Evolutionary conservation across 2,329 filamentous ascomycete species (phyloP).

Genomic region (Nemania serpens): DNA sequence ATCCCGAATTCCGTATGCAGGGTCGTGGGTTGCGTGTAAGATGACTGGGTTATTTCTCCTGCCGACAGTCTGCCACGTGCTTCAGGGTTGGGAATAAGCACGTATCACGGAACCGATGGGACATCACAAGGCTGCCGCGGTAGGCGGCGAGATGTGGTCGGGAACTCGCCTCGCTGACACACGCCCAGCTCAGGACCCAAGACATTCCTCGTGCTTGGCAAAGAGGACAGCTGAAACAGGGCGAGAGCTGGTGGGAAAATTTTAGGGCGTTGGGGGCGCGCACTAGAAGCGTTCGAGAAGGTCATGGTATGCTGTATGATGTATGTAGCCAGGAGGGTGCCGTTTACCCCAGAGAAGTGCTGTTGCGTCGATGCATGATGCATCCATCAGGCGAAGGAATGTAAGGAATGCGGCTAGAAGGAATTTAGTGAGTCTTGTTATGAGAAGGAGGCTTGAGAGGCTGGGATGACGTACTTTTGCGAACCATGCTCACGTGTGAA

Average conservation of each 20-base stretch:
- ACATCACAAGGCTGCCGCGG: constrained; percentile 1
- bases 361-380: constrained; percentile 12
- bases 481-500: constrained; percentile 1
- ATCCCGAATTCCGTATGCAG: not conserved
- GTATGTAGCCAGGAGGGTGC: not conserved
- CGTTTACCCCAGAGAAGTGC: constrained; percentile 19
- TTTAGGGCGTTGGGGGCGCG: not conserved
- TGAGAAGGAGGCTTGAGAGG: not conserved
- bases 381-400: constrained; percentile 1
- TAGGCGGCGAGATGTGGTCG: not conserved
- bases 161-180: not conserved
- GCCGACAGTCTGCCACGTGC: constrained; percentile 2
- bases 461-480: constrained; percentile 14
- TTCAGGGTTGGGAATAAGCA: constrained; percentile 2
- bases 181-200: constrained; percentile 1
- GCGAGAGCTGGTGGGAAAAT: not conserved
- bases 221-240: constrained; percentile 10
- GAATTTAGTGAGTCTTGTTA: not conserved
- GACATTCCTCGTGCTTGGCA: not conserved
- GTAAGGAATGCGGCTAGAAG: not conserved
- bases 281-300: constrained; percentile 29
- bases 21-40: not conserved
- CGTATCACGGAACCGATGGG: not conserved
- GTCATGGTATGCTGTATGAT: constrained; percentile 1
- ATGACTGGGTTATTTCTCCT: not conserved